phyloP scores from a whole-genome alignment of 345 rosid species.

The Brassica incana region DNA sequence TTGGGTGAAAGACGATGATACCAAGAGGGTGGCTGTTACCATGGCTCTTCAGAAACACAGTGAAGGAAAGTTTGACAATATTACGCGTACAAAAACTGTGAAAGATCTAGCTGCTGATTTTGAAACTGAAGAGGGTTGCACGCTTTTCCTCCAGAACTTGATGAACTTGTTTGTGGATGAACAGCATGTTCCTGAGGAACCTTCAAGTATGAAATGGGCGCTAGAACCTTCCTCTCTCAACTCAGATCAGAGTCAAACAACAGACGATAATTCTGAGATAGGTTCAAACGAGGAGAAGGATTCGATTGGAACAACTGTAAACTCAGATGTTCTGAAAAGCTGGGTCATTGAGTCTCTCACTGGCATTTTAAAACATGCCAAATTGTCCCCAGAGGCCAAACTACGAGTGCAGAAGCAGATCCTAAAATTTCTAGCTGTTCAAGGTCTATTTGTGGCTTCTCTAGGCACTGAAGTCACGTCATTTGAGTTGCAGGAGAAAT shows the following conservation, averaged over 20 bases:
- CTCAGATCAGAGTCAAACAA: conserved; percentile 97
- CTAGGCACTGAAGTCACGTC: conserved; percentile 96
- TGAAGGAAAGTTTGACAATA: conserved; percentile 78
- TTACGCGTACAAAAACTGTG: conserved; percentile 73
- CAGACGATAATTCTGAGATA: conserved; percentile 94
- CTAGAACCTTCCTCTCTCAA: conserved; percentile 41
- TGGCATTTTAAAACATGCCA: conserved; percentile 65
- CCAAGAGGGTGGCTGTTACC: conserved; percentile 74
- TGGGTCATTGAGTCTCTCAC: conserved; percentile 94
- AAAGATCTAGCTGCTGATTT: conserved; percentile 77
- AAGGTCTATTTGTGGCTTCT: conserved; percentile 88
- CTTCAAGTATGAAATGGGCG: conserved; percentile 51
- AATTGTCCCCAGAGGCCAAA: conserved; percentile 69
- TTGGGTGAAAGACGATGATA: conserved; percentile 82
- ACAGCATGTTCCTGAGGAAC: conserved; percentile 69
- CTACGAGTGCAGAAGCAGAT: conserved; percentile 75
- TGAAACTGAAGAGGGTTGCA: conserved; percentile 78
- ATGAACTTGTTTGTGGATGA: conserved; percentile 84
- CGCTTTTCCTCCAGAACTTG: conserved; percentile 74
- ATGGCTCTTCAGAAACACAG: conserved; percentile 88
- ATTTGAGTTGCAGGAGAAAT: conserved; percentile 92
- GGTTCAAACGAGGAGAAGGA: conserved; percentile 83
- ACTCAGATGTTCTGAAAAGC: conserved; percentile 69
- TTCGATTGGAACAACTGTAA: conserved; percentile 52
- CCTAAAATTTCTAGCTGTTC: conserved; percentile 91